Evolutionary conservation across 1,284 basidiomycete species (phyloP).

Genomic region (Mycosarcoma maydis): DNA sequence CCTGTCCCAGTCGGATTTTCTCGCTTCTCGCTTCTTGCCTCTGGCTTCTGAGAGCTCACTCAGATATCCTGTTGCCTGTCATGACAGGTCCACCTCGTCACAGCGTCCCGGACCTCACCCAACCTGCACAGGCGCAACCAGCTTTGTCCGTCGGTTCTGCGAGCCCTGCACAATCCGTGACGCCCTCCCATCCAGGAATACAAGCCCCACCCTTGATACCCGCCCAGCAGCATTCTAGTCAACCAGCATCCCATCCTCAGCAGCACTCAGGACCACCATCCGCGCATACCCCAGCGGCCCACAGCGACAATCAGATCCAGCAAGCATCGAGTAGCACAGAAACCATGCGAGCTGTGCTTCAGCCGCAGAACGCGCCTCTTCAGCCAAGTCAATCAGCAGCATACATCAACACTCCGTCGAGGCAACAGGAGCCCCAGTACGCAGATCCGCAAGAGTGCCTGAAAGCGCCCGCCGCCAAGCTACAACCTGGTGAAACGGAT

Average conservation of each 20-base stretch:
- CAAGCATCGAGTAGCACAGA: conserved; percentile 1
- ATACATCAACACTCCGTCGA: conserved; percentile 2
- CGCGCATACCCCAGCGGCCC: neutral
- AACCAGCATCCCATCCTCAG: neutral
- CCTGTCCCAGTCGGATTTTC: too few relatives aligned
- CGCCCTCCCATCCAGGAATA: neutral
- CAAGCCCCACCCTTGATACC: neutral
- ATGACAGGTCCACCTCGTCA: conserved; percentile 14
- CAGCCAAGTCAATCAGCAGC: neutral
- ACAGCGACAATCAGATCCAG: neutral
- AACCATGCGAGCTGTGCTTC: conserved; percentile 3
- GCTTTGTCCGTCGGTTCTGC: neutral
- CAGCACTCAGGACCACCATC: neutral
- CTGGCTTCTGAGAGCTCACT: too few relatives aligned
- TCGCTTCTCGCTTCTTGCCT: too few relatives aligned
- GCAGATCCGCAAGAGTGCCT: neutral
- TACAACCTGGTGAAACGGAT: neutral
- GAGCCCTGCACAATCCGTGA: conserved; percentile 1
- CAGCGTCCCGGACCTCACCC: neutral
- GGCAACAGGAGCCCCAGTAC: neutral
- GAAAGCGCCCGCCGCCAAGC: neutral
- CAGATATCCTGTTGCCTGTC: neutral
- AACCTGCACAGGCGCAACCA: neutral
- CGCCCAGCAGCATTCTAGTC: neutral
- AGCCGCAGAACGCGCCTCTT: neutral